Conservation (phyloP, 306 rosid species). For the Cicer arietinum region DNA sequence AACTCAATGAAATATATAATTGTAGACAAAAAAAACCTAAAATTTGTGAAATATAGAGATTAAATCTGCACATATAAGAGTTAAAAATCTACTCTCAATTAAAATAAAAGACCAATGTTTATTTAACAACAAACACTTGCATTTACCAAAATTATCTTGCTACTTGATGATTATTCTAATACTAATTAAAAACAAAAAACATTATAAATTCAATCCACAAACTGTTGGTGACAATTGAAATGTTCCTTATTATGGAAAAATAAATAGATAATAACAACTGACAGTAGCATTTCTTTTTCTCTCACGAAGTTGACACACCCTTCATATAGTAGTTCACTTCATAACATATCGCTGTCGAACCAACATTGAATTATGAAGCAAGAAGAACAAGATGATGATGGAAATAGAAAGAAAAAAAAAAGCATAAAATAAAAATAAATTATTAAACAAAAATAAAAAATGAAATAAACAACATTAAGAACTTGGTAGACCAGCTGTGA, state of each 20-base stretch:
- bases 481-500: constrained; percentile 64
- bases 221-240: constrained; percentile 30
- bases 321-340: not conserved
- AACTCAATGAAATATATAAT: too few relatives aligned
- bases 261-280: constrained; percentile 28
- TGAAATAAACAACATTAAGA: constrained; percentile 6
- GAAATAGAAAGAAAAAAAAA: not conserved
- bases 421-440: too few relatives aligned
- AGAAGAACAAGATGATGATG: constrained; percentile 4
- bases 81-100: too few relatives aligned
- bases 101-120: too few relatives aligned
- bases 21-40: too few relatives aligned
- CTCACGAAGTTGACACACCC: constrained; percentile 45
- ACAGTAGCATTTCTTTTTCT: constrained; percentile 16
- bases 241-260: constrained; percentile 39
- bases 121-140: too few relatives aligned
- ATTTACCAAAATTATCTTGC: not conserved
- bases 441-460: not conserved
- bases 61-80: too few relatives aligned
- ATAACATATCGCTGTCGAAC: constrained; percentile 30
- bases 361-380: constrained; percentile 31
- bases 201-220: constrained; percentile 11
- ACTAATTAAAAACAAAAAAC: not conserved
- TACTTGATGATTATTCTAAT: not conserved
- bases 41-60: too few relatives aligned